Base-by-base conservation (phyloP, 2,329 filamentous ascomycete genomes). In the Colletotrichum sidae region DNA sequence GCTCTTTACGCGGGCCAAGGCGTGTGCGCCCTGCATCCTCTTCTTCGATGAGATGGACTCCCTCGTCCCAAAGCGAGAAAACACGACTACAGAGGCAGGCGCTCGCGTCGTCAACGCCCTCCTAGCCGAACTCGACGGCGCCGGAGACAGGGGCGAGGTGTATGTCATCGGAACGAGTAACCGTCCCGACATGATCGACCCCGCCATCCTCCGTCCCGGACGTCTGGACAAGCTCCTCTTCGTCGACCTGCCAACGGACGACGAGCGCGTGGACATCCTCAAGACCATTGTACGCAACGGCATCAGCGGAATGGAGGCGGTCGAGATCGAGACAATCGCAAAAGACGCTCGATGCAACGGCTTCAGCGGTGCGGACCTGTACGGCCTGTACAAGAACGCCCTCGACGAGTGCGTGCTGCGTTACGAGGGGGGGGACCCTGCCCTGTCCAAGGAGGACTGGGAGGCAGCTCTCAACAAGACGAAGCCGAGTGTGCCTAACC, bases 141-240 rank as follows among this genome's bases (percentile, higher is more conserved):
- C 96, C 7, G 88, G 86, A 68, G 90, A 88, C 70, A 88, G 96
- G 42, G 86, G 89, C 51, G 95, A 95, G 13, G 94, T 99, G 68
- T 98, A 96, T 77, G 91, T 99, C 13, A 93, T 99, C 64, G 96
- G 92, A 33, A 96, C 96, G 0, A 98, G 96, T 2, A 99, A 99
- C 77, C 84, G 96, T 0, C 95, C 95, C 0, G 95, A 98, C 74
- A 97, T 97, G 81, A 98, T 99, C 70, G 96, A 99, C 75, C 90
- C 93, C 2, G 96, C 96, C 1, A 97, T 99, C 88, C 86, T 98
- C 10, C 90, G 96, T 1, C 95, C 96, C 0, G 96, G 96, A 1
- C 90, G 96, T 34, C 84, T 99, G 1, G 95, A 94, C 69, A 95
- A 91, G 0, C 87, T 91, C n/a, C 85, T 98, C 34, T 97, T 95